Evolutionary conservation across 1,284 basidiomycete species (phyloP).

Genomic region (Rhodotorula sp.): DNA sequence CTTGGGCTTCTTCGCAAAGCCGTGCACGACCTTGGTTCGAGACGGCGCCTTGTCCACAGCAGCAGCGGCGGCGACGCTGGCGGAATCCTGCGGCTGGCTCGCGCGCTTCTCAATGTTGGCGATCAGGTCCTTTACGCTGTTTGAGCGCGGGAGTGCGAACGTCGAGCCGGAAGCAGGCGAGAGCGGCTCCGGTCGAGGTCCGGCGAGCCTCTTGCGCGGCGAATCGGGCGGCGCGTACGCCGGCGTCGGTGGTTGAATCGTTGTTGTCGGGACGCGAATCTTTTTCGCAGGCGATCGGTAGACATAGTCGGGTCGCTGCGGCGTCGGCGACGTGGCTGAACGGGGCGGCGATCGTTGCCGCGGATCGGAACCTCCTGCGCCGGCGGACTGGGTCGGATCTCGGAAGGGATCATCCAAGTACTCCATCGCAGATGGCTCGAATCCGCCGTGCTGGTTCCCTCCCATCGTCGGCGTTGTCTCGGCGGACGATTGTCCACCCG

Average conservation of each 20-base stretch:
- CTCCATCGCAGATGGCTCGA: background rate
- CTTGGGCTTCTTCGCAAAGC: conserved; percentile 27
- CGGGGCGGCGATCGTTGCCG: too few species aligned
- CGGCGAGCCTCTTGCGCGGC: conserved; percentile 20
- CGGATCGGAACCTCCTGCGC: too few species aligned
- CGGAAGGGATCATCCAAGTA: background rate
- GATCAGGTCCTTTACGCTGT: conserved; percentile 32
- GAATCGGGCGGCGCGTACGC: conserved; percentile 5
- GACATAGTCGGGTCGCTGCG: too few species aligned
- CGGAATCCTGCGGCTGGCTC: too few species aligned
- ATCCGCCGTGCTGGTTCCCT: background rate
- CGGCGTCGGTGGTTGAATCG: background rate
- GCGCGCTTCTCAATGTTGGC: conserved; percentile 21
- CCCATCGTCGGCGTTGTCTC: conserved; percentile 20
- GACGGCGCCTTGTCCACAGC: background rate
- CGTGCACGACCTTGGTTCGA: conserved; percentile 24
- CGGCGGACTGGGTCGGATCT: background rate
- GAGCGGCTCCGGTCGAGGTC: conserved; percentile 21
- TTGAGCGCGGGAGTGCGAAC: conserved; percentile 8
- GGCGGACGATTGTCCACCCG: conserved; percentile 10
- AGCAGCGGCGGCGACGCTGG: background rate
- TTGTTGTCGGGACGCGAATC: background rate
- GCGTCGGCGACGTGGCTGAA: too few species aligned
- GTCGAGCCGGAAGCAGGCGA: background rate
- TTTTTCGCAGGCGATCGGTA: background rate